phyloP scores from a whole-genome alignment of 2,329 filamentous ascomycete genomes.

The Trichoderma pleuroti region DNA sequence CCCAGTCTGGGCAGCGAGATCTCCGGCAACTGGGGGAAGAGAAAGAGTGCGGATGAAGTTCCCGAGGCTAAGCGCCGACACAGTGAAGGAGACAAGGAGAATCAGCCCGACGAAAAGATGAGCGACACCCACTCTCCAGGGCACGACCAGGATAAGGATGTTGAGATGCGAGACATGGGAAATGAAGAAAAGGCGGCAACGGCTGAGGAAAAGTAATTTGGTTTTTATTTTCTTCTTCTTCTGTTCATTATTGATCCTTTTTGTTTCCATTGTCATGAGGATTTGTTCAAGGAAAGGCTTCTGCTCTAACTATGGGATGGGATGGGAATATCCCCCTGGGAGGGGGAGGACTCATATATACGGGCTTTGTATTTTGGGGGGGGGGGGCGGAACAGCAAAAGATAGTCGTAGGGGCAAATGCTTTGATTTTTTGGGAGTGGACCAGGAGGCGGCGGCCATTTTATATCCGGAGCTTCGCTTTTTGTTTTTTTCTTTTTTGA shows the following conservation, averaged over 20 bases:
- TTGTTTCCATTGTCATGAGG: background rate
- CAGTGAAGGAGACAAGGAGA: slow-evolving; percentile 48
- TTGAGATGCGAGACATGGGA: slow-evolving; percentile 31
- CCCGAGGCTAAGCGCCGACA: slow-evolving; percentile 28
- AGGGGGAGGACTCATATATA: background rate
- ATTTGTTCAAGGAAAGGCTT: background rate
- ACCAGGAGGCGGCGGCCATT: background rate
- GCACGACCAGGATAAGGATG: slow-evolving; percentile 27
- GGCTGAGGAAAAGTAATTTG: slow-evolving; percentile 20
- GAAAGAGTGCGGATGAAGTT: slow-evolving; percentile 27
- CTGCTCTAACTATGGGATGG: background rate
- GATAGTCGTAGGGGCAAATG: background rate
- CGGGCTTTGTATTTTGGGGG: background rate
- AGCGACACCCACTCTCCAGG: slow-evolving; percentile 8
- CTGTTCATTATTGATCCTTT: background rate
- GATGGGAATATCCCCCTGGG: background rate
- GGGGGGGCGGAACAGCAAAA: no score
- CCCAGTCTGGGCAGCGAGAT: slow-evolving; percentile 30
- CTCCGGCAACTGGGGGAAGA: slow-evolving; percentile 35
- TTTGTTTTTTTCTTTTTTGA: background rate
- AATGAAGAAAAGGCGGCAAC: slow-evolving; percentile 8
- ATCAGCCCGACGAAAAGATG: slow-evolving; percentile 29
- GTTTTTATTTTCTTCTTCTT: background rate
- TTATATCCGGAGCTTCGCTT: background rate
- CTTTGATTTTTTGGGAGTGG: background rate